These are phyloP conservation scores for Acanthamoeba pearcei DNA, from an alignment of 208 protist species.

Conservation along the genomic window DNA sequence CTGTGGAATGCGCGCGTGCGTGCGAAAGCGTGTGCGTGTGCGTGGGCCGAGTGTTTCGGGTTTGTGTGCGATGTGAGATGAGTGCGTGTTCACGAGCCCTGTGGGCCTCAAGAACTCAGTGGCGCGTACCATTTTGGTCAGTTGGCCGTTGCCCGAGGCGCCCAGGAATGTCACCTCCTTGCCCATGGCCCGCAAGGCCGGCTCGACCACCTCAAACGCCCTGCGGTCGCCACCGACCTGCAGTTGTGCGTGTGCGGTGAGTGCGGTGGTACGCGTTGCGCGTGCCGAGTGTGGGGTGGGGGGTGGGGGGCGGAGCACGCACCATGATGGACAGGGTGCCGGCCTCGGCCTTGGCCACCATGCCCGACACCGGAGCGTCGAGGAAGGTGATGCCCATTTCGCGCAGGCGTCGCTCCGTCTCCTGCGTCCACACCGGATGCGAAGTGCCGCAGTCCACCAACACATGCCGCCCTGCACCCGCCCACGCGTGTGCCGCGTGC, in stretches of 20 bases:
- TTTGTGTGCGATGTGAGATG: background rate
- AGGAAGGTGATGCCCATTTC: background rate
- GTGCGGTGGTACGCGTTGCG: too few species aligned
- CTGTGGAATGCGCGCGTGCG: background rate
- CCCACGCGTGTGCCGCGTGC: too few species aligned
- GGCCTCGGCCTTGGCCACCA: conserved; percentile 7
- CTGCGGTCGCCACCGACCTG: background rate
- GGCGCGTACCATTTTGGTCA: background rate
- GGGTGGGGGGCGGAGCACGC: background rate
- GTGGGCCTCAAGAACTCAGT: too few species aligned
- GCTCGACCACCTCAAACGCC: background rate
- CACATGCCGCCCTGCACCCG: background rate
- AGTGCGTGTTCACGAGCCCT: too few species aligned
- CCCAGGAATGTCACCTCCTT: background rate
- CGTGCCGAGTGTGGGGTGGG: too few species aligned
- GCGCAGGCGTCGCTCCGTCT: background rate
- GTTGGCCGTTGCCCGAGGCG: background rate
- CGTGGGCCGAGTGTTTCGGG: too few species aligned
- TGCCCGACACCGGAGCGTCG: background rate
- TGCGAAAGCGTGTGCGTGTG: too few species aligned
- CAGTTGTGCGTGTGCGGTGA: background rate
- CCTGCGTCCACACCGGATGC: conserved; percentile 6
- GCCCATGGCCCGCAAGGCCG: background rate
- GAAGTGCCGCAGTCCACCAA: background rate
- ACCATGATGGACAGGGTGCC: conserved; percentile 10